phyloP scores from a whole-genome alignment of 1,139 yeast species.

The Debaryomyces psychrophilus region DNA sequence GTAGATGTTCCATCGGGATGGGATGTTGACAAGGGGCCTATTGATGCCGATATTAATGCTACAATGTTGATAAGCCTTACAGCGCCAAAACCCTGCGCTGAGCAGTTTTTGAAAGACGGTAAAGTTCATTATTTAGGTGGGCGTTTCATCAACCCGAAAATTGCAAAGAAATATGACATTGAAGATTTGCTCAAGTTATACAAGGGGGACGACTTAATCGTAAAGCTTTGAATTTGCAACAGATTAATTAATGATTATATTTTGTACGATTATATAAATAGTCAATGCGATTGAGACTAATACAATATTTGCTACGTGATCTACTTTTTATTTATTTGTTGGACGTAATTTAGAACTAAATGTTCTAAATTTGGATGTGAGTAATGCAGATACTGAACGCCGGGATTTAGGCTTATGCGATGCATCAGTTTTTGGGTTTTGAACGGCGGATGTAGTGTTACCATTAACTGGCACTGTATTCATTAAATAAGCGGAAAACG shows the following conservation, averaged over 20 bases:
- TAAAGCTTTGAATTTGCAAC: conserved; percentile 26
- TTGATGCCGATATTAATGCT: conserved; percentile 54
- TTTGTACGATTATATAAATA: neutral
- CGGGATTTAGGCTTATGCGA: neutral
- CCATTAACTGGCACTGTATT: neutral
- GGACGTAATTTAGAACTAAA: neutral
- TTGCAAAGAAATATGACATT: conserved; percentile 76
- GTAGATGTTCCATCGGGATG: conserved; percentile 96
- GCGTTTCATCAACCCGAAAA: conserved; percentile 64
- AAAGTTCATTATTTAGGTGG: conserved; percentile 84
- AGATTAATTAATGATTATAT: neutral
- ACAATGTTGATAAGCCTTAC: conserved; percentile 77
- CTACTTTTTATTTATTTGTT: neutral
- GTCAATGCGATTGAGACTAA: neutral
- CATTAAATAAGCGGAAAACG: neutral
- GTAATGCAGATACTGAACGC: neutral
- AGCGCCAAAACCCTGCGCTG: conserved; percentile 90
- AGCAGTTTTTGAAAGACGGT: conserved; percentile 35
- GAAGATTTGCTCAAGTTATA: conserved; percentile 42
- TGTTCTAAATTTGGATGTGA: neutral
- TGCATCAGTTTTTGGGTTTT: neutral
- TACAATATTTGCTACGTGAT: neutral
- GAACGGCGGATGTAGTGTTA: neutral
- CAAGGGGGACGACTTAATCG: conserved; percentile 41
- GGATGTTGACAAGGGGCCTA: conserved; percentile 91